Evolutionary conservation across 768 basidiomycete genomes (phyloP).

Genomic region (Pulveroboletus sp.): DNA sequence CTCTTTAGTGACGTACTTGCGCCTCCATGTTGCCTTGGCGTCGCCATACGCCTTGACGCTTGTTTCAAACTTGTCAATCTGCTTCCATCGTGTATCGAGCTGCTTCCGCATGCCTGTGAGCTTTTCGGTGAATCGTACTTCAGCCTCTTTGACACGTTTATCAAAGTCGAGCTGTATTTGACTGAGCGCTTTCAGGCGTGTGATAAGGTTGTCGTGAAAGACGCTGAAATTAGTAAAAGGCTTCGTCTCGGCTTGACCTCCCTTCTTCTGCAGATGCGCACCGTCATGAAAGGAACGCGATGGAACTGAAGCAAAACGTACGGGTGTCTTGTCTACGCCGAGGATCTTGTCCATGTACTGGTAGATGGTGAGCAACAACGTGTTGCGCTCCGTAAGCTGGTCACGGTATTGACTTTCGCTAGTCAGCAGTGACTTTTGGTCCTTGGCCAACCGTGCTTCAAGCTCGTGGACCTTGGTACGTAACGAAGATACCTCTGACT

Average conservation of each 20-base stretch:
- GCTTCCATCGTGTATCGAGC: slow-evolving; percentile 84
- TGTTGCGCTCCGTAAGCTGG: slow-evolving; percentile 91
- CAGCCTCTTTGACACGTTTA: slow-evolving; percentile 76
- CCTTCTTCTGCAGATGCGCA: slow-evolving; percentile 55
- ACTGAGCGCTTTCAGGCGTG: slow-evolving; percentile 78
- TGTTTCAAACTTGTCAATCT: slow-evolving; percentile 89
- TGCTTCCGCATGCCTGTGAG: slow-evolving; percentile 80
- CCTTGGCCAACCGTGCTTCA: slow-evolving; percentile 78
- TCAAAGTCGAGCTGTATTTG: slow-evolving; percentile 88
- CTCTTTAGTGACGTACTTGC: slow-evolving; percentile 77
- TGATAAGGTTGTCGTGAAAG: slow-evolving; percentile 93
- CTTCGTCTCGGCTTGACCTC: slow-evolving; percentile 77
- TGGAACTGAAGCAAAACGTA: slow-evolving; percentile 38
- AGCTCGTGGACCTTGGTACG: slow-evolving; percentile 68
- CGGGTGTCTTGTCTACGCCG: slow-evolving; percentile 83
- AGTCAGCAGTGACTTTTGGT: slow-evolving; percentile 66
- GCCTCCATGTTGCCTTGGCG: slow-evolving; percentile 79
- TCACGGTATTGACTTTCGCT: slow-evolving; percentile 85
- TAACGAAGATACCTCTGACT: slow-evolving; percentile 60
- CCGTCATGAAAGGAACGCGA: not conserved
- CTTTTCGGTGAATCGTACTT: slow-evolving; percentile 69
- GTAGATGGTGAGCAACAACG: slow-evolving; percentile 86
- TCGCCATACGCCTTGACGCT: slow-evolving; percentile 81
- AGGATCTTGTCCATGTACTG: slow-evolving; percentile 95
- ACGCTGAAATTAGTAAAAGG: slow-evolving; percentile 92